phyloP scores from a whole-genome alignment of 495 filamentous ascomycete genomes.

The Penicillium steckii region DNA sequence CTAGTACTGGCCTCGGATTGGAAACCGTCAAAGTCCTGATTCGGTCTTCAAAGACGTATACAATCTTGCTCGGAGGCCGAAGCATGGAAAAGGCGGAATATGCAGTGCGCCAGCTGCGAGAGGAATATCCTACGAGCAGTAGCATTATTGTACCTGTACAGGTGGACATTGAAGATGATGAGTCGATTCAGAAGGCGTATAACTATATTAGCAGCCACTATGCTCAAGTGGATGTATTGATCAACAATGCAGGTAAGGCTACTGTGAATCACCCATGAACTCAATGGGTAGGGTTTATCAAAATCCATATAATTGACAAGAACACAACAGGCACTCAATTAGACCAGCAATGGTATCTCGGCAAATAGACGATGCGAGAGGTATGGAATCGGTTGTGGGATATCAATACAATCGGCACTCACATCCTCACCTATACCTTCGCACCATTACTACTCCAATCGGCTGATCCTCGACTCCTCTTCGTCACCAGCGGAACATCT shows the following conservation, averaged over 20 bases:
- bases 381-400: constrained; percentile 54
- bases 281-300: not conserved
- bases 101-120: constrained; percentile 32
- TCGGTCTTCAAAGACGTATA: constrained; percentile 39
- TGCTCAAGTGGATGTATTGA: constrained; percentile 48
- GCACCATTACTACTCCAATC: constrained; percentile 46
- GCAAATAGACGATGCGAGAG: constrained; percentile 34
- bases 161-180: constrained; percentile 52
- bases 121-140: constrained; percentile 33
- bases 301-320: not conserved
- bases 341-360: constrained; percentile 28
- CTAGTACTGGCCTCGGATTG: constrained; percentile 14
- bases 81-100: constrained; percentile 41
- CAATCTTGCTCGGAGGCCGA: constrained; percentile 47
- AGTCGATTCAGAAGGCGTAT: constrained; percentile 46
- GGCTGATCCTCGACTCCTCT: constrained; percentile 45
- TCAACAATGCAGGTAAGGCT: constrained; percentile 51
- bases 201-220: constrained; percentile 28
- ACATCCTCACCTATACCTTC: constrained; percentile 46
- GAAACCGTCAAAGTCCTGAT: constrained; percentile 47
- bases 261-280: not conserved
- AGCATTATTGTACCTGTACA: constrained; percentile 37
- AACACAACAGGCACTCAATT: constrained; percentile 32
- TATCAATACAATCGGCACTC: constrained; percentile 52
- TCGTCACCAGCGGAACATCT: constrained; percentile 49